Evolutionary conservation across 2,329 filamentous ascomycete genomes (phyloP), one percentile per base, ranked within the genome.

Genomic region (Metarhizium robertsii): DNA sequence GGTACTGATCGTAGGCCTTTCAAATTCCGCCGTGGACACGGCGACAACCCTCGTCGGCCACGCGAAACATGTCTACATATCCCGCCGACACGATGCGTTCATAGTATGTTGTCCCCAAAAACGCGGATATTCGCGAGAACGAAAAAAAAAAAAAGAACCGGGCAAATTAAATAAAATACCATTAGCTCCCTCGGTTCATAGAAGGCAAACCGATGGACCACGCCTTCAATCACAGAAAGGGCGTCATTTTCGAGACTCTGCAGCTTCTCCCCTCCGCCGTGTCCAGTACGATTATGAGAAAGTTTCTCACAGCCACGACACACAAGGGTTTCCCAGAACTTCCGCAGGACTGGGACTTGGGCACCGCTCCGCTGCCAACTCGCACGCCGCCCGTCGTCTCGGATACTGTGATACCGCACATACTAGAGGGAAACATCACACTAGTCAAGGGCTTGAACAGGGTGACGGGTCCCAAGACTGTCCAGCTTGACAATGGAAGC

Each of bases 1-100:
- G 10, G 72, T 78, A 2, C 55, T 78, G 0, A 63, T 79, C 0
- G 64, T 78, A 2, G 75, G 75, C 6, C 61, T 76, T 30, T 71
- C 71, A 16, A 72, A 70, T 49, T 75, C 71, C 1, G 63, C 62
- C 1, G 64, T 61, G 18, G 66, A 68, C 29, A 64, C 64, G 0
- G 64, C 64, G 13, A 56, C 69, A 2, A 63, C 64, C 5, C 63
- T 77, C 5, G 61, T 68, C 0, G 64, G 65, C 0, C 61, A 69
- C 7, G 70, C 71, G 1, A 60, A 66, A 4, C 69, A 73, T 42
- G 64, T 75, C 3, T 77, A 72, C 62, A 59, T 75, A 10, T 72
- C 74, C 8, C 74, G 75, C 45, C 69, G 69, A 0, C 67, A 69
- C 2, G 74, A 74, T 3, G 62, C 64, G 2, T 54, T 71, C 38